Conservation (phyloP, 805 yeast species). For the Barnettozyma vustinii region DNA sequence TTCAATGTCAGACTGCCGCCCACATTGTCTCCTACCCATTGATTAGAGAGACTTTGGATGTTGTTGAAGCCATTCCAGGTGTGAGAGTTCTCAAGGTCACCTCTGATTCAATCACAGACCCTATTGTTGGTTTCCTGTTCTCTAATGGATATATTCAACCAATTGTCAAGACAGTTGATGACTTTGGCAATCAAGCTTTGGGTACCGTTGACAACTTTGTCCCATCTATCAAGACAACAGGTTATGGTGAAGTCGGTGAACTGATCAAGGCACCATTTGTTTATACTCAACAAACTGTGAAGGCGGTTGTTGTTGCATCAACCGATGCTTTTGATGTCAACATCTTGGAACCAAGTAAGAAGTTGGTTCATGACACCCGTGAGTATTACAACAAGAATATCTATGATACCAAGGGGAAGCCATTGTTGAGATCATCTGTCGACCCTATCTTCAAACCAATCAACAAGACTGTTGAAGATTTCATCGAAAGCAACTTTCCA, state of each 20-base stretch:
- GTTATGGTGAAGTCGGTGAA: constrained; percentile 42
- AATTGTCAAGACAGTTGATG: constrained; percentile 44
- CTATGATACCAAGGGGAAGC: constrained; percentile 56
- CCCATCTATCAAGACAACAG: constrained; percentile 55
- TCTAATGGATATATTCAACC: constrained; percentile 36
- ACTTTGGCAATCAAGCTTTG: constrained; percentile 50
- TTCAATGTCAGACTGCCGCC: constrained; percentile 16
- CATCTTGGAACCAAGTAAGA: constrained; percentile 43
- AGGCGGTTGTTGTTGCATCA: constrained; percentile 31
- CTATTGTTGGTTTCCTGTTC: constrained; percentile 25
- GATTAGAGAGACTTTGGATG: constrained; percentile 35
- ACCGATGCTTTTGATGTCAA: constrained; percentile 29
- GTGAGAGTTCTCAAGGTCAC: constrained; percentile 31
- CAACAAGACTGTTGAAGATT: constrained; percentile 46
- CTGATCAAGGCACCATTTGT: constrained; percentile 48
- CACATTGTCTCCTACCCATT: constrained; percentile 46
- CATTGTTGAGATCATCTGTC: constrained; percentile 52
- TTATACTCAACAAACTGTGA: constrained; percentile 35
- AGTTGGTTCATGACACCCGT: constrained; percentile 42
- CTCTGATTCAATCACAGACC: constrained; percentile 27
- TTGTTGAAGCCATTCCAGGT: constrained; percentile 31
- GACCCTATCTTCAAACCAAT: constrained; percentile 61
- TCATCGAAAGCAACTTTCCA: constrained; percentile 36
- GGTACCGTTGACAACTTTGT: constrained; percentile 47
- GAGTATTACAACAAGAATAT: constrained; percentile 44